Evolutionary conservation across 768 basidiomycete species (phyloP).

Genomic region (Porpolomopsis calyptriformis): DNA sequence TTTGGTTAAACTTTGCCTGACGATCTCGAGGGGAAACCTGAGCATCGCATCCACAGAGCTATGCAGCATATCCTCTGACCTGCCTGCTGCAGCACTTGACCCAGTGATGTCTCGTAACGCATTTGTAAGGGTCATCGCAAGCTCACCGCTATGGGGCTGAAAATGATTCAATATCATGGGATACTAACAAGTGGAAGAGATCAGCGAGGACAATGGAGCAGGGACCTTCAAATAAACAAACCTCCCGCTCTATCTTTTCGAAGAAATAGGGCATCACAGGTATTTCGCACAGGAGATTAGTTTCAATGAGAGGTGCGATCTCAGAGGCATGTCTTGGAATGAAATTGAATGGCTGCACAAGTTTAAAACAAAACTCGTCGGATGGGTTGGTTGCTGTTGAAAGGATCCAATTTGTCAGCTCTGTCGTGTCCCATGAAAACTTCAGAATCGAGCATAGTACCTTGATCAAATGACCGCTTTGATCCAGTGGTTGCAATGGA

Average conservation of each 20-base stretch:
- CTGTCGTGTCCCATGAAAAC: too few species aligned
- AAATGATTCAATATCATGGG: not conserved
- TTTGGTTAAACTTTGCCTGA: not conserved
- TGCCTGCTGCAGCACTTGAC: not conserved
- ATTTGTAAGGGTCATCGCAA: not conserved
- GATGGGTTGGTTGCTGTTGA: not conserved
- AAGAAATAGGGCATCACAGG: not conserved
- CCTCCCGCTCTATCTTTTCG: not conserved
- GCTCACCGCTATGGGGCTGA: not conserved
- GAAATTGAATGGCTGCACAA: constrained; percentile 1
- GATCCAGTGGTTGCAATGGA: too few species aligned
- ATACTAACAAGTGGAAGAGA: not conserved
- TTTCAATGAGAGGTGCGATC: not conserved
- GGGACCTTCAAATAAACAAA: not conserved
- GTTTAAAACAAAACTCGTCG: not conserved
- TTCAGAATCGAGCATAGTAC: too few species aligned
- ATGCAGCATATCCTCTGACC: constrained; percentile 3
- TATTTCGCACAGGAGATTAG: not conserved
- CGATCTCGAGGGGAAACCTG: not conserved
- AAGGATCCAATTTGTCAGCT: not conserved
- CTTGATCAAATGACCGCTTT: too few species aligned
- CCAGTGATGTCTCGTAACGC: not conserved
- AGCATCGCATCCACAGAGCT: not conserved
- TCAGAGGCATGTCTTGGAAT: constrained; percentile 1
- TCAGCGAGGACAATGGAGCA: not conserved